Conservation (phyloP, 495 filamentous ascomycete species). For the Polyplosphaeria fusca region DNA sequence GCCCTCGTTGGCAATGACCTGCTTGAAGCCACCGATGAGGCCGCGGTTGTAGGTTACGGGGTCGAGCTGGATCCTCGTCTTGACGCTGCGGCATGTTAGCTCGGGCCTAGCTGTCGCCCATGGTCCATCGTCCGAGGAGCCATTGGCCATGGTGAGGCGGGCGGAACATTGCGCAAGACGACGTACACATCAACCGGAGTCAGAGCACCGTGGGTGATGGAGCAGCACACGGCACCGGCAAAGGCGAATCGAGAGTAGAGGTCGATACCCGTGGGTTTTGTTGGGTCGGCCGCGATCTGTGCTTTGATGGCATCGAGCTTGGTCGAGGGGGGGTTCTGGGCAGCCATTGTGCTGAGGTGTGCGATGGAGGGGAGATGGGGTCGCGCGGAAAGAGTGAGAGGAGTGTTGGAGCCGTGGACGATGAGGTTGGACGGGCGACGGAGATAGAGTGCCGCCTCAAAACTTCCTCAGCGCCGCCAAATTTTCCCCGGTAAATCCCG, state of each 20-base stretch:
- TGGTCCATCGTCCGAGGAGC: slow-evolving; percentile 3
- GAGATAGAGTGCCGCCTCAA: neutral
- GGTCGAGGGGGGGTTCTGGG: slow-evolving; percentile 33
- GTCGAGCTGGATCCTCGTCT: slow-evolving; percentile 49
- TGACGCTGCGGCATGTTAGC: slow-evolving; percentile 38
- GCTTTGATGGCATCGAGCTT: slow-evolving; percentile 44
- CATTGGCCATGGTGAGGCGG: slow-evolving; percentile 10
- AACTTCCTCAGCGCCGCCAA: slow-evolving; percentile 10
- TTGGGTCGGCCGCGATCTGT: slow-evolving; percentile 34
- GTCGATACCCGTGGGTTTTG: slow-evolving; percentile 40
- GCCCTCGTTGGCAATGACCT: slow-evolving; percentile 44
- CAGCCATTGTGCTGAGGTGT: slow-evolving; percentile 14
- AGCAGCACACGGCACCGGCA: slow-evolving; percentile 90
- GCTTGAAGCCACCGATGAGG: slow-evolving; percentile 45
- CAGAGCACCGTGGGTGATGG: slow-evolving; percentile 85
- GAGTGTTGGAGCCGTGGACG: neutral
- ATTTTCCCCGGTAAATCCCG: neutral
- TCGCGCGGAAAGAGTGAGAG: slow-evolving; percentile 1
- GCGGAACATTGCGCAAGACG: slow-evolving; percentile 32
- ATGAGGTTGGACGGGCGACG: neutral
- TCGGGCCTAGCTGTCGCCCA: slow-evolving; percentile 5
- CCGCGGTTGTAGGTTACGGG: slow-evolving; percentile 46
- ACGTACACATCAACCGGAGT: slow-evolving; percentile 98
- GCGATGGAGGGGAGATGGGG: slow-evolving; percentile 5
- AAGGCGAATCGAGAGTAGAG: slow-evolving; percentile 75